Base-by-base conservation (phyloP, 768 basidiomycete species). In the Ramaria sp. region DNA sequence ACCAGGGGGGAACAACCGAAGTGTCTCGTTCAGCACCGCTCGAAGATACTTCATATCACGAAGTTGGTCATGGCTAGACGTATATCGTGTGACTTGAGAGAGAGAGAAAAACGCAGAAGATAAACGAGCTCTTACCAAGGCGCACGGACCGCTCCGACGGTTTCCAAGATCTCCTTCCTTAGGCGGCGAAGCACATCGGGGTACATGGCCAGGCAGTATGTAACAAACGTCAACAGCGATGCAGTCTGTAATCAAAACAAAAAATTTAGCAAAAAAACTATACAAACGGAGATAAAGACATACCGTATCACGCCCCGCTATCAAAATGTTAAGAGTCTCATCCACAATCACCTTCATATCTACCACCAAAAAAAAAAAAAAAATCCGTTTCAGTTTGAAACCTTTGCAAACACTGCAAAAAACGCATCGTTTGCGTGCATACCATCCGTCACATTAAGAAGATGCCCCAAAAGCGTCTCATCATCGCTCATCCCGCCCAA, bases 291-390 rank as follows among this genome's bases (percentile, higher is more conserved):
- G 24, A 36, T 20, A 36, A 9, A 22, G 68, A 69, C 56, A 70
- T 68, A 25, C 69, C n/a, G 73, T 73, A 58, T 74, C 75, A 15
- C 73, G 60, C 10, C 73, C 72, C 20, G 76, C 75, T 10, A 77
- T 63, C 37, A 77, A 57, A 44, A 76, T 68, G 47, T 71, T 73
- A 48, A 75, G 54, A 9, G 68, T 71, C 56, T 75, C 70, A 47
- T 74, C 74, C 51, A 65, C 70, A 18, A 77, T 52, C 15, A 72
- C 56, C 16, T 57, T 57, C 12, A 57, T 60, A 56, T 70, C 69
- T 70, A 47, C 15, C 20, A 51, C 25, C 48, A 34, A 38, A 62
- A 20, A 68, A 59, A 20, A 63, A 22, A 54, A 47, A 7, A 50
- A 10, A 27, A 60, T 2, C 28, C 22, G 5, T 28, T 22, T 4